Base-by-base conservation (phyloP, 768 basidiomycete genomes). In the Kwoniella newhampshirensis region DNA sequence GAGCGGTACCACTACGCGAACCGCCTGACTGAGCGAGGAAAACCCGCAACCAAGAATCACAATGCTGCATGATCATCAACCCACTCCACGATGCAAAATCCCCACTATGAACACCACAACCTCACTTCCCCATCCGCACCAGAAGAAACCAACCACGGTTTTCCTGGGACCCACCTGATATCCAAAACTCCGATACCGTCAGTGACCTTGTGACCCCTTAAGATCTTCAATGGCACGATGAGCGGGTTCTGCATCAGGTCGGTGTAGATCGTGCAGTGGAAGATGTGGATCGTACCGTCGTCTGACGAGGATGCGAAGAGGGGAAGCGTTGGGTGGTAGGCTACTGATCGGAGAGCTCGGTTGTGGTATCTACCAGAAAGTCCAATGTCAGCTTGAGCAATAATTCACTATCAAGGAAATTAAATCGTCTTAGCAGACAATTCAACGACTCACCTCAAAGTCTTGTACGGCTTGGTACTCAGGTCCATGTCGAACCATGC, bases 401-500 rank as follows among this genome's bases (percentile, higher is more conserved):
- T n/a, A n/a, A n/a, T n/a, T n/a, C n/a, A n/a, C n/a, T n/a, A n/a
- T n/a, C n/a, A n/a, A 48, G 7, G 46, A 28, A 21, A 48, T 27
- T 48, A 12, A 12, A 45, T n/a, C 21, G 2, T n/a, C 2, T 28
- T 1, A 48, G n/a, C 46, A 26, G 3, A 17, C 46, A 2, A 9
- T 15, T 2, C 46, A 36, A 57, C 50, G 57, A 77, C 82, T 64
- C 76, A 90, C 91, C 91, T 84, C 67, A 99, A 79, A 52, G 96
- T 85, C 79, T 96, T 97, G 82, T 94, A 99, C 1, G 96, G 96
- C 76, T 94, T 96, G 62, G 89, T 87, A 66, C 87, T 90, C 53
- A 99, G 84, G 71, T 98, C 96, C 63, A 99, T 81, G 79, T 99
- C 96, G 77, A 98, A 98, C 96, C 96, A 99, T 76, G 91, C 93